Percentiles rank a stretch among this genome's conserved stretches.
Evolutionary conservation across 2,329 filamentous ascomycete species (phyloP).

Genomic region (Beauveria bassiana): DNA sequence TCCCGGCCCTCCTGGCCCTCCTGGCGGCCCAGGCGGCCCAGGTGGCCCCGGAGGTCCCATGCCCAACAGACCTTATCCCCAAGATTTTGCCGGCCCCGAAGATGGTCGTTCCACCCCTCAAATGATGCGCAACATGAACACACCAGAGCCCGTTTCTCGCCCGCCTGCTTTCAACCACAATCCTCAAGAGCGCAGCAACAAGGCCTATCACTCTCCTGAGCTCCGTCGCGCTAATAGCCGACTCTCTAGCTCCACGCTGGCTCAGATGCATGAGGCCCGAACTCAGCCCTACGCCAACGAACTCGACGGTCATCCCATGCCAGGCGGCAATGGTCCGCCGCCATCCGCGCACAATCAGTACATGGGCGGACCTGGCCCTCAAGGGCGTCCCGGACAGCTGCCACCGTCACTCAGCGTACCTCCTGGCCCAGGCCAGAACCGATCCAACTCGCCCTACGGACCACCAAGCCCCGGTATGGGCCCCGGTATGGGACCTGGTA

Average conservation of each 20-base stretch:
- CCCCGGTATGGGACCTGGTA: neutral
- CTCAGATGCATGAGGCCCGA: constrained; percentile 60
- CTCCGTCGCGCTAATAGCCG: constrained; percentile 74
- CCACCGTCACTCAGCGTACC: constrained; percentile 34
- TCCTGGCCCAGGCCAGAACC: constrained; percentile 27
- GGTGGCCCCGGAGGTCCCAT: neutral
- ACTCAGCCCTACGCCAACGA: constrained; percentile 9
- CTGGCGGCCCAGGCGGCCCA: constrained; percentile 7
- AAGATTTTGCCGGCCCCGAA: neutral
- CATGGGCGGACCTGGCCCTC: constrained; percentile 31
- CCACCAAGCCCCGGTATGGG: constrained; percentile 23
- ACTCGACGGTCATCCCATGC: constrained; percentile 8
- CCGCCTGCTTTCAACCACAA: constrained; percentile 76
- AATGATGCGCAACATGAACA: constrained; percentile 44
- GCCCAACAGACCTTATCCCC: constrained; percentile 19
- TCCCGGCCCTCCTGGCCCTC: constrained; percentile 13
- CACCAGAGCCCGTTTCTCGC: constrained; percentile 67
- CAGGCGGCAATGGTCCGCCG: neutral
- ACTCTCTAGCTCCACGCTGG: constrained; percentile 73
- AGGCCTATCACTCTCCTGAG: constrained; percentile 66
- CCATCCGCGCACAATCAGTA: constrained; percentile 18
- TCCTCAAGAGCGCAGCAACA: constrained; percentile 60
- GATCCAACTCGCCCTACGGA: constrained; percentile 29
- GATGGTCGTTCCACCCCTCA: neutral
- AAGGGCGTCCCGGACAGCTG: constrained; percentile 26